Evolutionary conservation across 768 basidiomycete species (phyloP).

Genomic region (Russula foetens): DNA sequence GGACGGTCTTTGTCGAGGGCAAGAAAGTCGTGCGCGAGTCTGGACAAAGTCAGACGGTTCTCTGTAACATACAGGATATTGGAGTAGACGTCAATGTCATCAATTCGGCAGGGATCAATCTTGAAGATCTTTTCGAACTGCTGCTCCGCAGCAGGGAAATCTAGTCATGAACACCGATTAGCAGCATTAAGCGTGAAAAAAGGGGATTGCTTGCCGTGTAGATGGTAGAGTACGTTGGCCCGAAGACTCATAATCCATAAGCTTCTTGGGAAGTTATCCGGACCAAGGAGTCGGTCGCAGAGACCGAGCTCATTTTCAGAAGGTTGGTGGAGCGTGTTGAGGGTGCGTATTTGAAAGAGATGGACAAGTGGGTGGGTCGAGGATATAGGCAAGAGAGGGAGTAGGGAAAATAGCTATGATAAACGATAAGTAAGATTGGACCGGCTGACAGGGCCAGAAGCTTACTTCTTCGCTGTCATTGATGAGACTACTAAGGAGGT

Average conservation of each 20-base stretch:
- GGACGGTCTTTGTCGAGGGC: slow-evolving; percentile 87
- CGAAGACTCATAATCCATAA: slow-evolving; percentile 81
- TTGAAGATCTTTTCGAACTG: slow-evolving; percentile 80
- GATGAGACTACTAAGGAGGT: slow-evolving; percentile 17
- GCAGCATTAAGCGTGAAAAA: not conserved
- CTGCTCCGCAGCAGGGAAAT: slow-evolving; percentile 77
- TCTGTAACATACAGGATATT: slow-evolving; percentile 96
- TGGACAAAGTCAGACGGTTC: slow-evolving; percentile 79
- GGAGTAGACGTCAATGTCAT: slow-evolving; percentile 93
- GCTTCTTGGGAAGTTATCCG: slow-evolving; percentile 71
- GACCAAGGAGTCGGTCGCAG: slow-evolving; percentile 67
- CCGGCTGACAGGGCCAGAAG: not conserved
- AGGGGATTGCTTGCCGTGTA: slow-evolving; percentile 58
- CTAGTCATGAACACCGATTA: slow-evolving; percentile 35
- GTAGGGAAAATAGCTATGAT: slow-evolving; percentile 35
- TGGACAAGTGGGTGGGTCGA: slow-evolving; percentile 47
- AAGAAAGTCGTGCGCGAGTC: slow-evolving; percentile 86
- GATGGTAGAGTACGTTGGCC: slow-evolving; percentile 82
- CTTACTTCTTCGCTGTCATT: slow-evolving; percentile 20
- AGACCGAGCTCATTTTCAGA: slow-evolving; percentile 77
- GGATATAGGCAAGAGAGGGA: slow-evolving; percentile 40
- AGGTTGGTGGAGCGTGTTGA: slow-evolving; percentile 85
- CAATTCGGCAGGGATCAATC: slow-evolving; percentile 81
- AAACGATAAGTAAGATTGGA: not conserved
- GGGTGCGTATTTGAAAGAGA: slow-evolving; percentile 81